Conservation (phyloP, 2,329 filamentous ascomycete genomes). For the Ophiostoma sp. region DNA sequence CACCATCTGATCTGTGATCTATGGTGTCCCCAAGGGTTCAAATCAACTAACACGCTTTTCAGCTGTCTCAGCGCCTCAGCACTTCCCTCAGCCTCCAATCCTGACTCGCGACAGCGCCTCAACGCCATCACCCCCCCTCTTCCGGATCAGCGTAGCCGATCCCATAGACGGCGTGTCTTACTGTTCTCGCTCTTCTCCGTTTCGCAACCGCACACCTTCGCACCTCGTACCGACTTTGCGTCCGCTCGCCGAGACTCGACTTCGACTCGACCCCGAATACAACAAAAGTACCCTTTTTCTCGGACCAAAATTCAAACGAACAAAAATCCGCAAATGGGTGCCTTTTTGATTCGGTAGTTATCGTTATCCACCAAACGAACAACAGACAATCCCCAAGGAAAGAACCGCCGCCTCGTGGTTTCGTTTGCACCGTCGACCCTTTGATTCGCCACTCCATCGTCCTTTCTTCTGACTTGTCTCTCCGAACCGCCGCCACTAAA, state of each 20-base stretch:
- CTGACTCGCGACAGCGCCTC: slow-evolving; percentile 15
- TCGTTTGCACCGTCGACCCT: background rate
- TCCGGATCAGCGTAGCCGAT: slow-evolving; percentile 23
- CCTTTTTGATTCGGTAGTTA: background rate
- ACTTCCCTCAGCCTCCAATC: background rate
- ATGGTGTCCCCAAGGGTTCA: background rate
- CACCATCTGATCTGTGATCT: background rate
- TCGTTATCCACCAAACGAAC: background rate
- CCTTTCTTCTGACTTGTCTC: background rate
- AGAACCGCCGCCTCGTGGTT: slow-evolving; percentile 12
- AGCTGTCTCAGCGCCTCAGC: background rate
- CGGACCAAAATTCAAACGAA: background rate
- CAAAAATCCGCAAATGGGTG: slow-evolving; percentile 14
- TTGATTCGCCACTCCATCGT: background rate
- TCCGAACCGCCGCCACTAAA: slow-evolving; percentile 12
- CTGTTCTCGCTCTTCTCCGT: background rate
- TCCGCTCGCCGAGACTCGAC: background rate
- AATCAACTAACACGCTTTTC: slow-evolving; percentile 15
- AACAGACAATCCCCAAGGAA: background rate
- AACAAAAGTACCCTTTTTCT: background rate
- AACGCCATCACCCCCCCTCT: background rate
- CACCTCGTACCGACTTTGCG: background rate
- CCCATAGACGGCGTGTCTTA: slow-evolving; percentile 11
- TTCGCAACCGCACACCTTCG: background rate
- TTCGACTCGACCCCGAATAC: background rate